Conservation (phyloP, 805 yeast genomes). For the Yarrowia keelungensis region DNA sequence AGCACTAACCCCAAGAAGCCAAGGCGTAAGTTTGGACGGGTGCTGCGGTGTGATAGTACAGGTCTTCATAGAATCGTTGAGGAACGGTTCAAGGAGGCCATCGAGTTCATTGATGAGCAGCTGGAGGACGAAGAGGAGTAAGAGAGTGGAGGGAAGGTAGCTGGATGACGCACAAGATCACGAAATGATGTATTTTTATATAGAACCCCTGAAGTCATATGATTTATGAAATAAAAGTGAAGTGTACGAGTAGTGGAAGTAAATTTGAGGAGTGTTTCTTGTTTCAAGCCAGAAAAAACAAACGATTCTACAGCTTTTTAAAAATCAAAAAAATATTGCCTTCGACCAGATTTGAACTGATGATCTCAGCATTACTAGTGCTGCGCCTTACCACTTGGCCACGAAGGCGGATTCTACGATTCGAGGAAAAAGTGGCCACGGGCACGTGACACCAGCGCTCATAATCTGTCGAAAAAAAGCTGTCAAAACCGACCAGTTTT, state of each 20-base stretch:
- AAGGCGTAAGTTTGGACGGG: conserved; percentile 90
- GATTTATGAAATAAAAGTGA: not conserved
- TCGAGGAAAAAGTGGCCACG: not conserved
- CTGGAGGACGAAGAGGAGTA: conserved; percentile 42
- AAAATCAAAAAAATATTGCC: not conserved
- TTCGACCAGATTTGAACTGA: conserved; percentile 34
- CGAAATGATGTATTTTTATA: conserved; percentile 36
- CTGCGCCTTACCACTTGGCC: conserved; percentile 32
- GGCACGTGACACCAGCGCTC: conserved; percentile 2
- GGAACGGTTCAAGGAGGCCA: conserved; percentile 84
- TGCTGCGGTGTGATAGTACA: conserved; percentile 72
- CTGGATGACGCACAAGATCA: not conserved
- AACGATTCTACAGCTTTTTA: not conserved
- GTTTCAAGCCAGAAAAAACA: too few species aligned
- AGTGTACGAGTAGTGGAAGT: too few species aligned
- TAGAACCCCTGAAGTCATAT: conserved; percentile 34
- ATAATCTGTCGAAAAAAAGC: not conserved
- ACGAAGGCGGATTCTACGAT: conserved; percentile 8
- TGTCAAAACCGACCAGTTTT: too few species aligned
- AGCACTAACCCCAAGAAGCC: conserved; percentile 66
- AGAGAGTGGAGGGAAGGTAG: not conserved
- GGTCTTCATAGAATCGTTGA: conserved; percentile 78
- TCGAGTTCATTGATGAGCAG: conserved; percentile 66
- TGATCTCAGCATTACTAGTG: conserved; percentile 26
- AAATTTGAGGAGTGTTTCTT: too few species aligned